Conservation (phyloP, 2,329 filamentous ascomycete species). For the Graphilbum fragrans region DNA sequence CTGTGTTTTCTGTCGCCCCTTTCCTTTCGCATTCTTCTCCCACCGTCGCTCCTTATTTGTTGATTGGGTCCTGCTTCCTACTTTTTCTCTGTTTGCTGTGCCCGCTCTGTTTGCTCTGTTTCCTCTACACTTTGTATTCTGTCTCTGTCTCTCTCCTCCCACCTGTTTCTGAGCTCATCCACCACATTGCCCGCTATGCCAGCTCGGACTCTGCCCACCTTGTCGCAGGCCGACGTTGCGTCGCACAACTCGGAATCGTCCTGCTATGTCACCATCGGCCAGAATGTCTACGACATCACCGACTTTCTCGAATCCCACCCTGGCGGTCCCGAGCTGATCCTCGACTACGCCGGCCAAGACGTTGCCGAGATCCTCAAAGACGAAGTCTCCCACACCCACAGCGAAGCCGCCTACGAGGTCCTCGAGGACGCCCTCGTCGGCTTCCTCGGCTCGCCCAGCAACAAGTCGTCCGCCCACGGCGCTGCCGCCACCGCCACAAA, state of each 20-base stretch:
- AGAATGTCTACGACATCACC: conserved; percentile 90
- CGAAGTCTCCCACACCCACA: conserved; percentile 70
- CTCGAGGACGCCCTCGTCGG: conserved; percentile 79
- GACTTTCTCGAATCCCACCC: conserved; percentile 85
- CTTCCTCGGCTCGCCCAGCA: conserved; percentile 53
- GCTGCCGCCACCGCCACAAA: conserved; percentile 9
- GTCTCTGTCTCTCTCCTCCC: background rate
- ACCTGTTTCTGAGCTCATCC: background rate
- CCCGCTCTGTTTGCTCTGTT: background rate
- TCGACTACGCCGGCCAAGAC: conserved; percentile 86
- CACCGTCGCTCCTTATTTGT: too few relatives aligned
- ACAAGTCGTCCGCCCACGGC: conserved; percentile 33
- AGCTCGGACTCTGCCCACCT: conserved; percentile 67
- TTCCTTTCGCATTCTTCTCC: background rate
- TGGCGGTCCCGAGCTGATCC: conserved; percentile 74
- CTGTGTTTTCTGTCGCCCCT: background rate
- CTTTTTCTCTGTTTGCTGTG: too few relatives aligned
- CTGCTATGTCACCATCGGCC: conserved; percentile 85
- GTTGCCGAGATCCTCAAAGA: conserved; percentile 74
- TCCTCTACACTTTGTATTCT: background rate
- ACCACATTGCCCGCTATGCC: too few relatives aligned
- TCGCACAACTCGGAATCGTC: conserved; percentile 68
- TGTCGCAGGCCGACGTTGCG: conserved; percentile 70
- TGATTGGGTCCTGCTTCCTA: too few relatives aligned
- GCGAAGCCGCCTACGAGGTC: conserved; percentile 90